Evolutionary conservation across 192 early-diverging fungal genomes (phyloP).

Genomic region (Spizellomyces punctatus): DNA sequence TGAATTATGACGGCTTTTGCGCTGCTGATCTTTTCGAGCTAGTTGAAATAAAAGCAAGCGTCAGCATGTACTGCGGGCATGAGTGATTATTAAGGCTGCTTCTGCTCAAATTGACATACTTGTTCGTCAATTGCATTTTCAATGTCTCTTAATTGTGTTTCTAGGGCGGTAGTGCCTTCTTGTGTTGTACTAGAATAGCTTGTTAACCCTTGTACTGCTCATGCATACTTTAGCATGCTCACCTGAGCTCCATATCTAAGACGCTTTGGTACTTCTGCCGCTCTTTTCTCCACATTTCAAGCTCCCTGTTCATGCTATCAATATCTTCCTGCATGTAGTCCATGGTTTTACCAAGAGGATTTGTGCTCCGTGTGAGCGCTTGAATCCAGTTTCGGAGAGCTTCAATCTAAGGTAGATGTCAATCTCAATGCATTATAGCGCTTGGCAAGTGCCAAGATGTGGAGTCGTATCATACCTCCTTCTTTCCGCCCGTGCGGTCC

Average conservation of each 20-base stretch:
- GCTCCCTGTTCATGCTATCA: slow-evolving; percentile 62
- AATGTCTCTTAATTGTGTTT: slow-evolving; percentile 43
- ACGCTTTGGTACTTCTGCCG: slow-evolving; percentile 34
- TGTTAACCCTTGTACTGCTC: slow-evolving; percentile 3
- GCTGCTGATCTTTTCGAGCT: slow-evolving; percentile 51
- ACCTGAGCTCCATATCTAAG: slow-evolving; percentile 35
- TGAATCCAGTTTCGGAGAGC: slow-evolving; percentile 52
- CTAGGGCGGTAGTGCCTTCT: slow-evolving; percentile 41
- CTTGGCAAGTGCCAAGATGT: not conserved
- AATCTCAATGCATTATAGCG: not conserved
- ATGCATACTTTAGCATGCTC: not conserved
- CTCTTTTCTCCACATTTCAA: slow-evolving; percentile 55
- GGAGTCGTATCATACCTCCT: slow-evolving; percentile 39
- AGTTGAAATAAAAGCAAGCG: not conserved
- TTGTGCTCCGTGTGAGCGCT: slow-evolving; percentile 49
- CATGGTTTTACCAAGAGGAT: slow-evolving; percentile 59
- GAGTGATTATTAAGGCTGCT: too few relatives aligned
- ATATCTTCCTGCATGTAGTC: slow-evolving; percentile 66
- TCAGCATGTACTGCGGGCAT: too few relatives aligned
- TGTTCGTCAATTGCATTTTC: slow-evolving; percentile 53
- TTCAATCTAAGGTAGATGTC: slow-evolving; percentile 46
- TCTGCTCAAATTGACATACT: slow-evolving; percentile 6
- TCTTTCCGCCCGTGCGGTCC: slow-evolving; percentile 44
- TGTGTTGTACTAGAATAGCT: slow-evolving; percentile 36
- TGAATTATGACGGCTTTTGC: slow-evolving; percentile 52